A percentile compares a stretch with the other conserved stretches of the same genome.
phyloP scores from a whole-genome alignment of 768 basidiomycete genomes.

The Suillus alpinus region DNA sequence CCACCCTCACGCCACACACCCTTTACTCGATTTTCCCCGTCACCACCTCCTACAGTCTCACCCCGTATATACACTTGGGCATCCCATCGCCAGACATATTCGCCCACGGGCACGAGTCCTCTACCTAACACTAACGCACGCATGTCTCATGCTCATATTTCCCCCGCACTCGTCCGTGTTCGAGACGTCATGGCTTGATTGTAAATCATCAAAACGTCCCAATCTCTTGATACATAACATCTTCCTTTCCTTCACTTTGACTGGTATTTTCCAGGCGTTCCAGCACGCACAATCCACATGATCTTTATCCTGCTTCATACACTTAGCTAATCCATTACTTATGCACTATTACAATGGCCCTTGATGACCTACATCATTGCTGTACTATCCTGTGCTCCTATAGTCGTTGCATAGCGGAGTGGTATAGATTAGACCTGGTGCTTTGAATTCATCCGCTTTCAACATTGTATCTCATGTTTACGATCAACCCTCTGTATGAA shows the following conservation, averaged over 20 bases:
- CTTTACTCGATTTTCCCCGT: slow-evolving; percentile 34
- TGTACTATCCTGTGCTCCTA: slow-evolving; percentile 33
- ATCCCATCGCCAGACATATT: slow-evolving; percentile 30
- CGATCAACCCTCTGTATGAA: not conserved
- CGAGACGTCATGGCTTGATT: slow-evolving; percentile 34
- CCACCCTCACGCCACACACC: slow-evolving; percentile 28
- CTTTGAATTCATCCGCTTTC: slow-evolving; percentile 36
- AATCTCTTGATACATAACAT: slow-evolving; percentile 13
- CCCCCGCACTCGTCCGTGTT: slow-evolving; percentile 44
- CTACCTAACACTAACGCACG: slow-evolving; percentile 59
- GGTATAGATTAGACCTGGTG: slow-evolving; percentile 28
- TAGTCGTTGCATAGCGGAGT: slow-evolving; percentile 30
- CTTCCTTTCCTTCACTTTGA: slow-evolving; percentile 7
- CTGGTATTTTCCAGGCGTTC: slow-evolving; percentile 13
- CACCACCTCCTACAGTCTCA: slow-evolving; percentile 53
- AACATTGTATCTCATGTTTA: slow-evolving; percentile 26
- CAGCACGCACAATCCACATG: slow-evolving; percentile 16
- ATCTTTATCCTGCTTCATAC: slow-evolving; percentile 20
- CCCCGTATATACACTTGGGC: slow-evolving; percentile 59
- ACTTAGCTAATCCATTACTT: slow-evolving; percentile 35
- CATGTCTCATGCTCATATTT: slow-evolving; percentile 56
- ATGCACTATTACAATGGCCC: slow-evolving; percentile 30
- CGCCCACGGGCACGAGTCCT: slow-evolving; percentile 40
- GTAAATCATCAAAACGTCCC: not conserved
- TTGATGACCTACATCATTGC: slow-evolving; percentile 25